Evolutionary conservation across 2,329 filamentous ascomycete species (phyloP), one percentile per base, ranked within the genome.

Genomic region (Alternaria arborescens): DNA sequence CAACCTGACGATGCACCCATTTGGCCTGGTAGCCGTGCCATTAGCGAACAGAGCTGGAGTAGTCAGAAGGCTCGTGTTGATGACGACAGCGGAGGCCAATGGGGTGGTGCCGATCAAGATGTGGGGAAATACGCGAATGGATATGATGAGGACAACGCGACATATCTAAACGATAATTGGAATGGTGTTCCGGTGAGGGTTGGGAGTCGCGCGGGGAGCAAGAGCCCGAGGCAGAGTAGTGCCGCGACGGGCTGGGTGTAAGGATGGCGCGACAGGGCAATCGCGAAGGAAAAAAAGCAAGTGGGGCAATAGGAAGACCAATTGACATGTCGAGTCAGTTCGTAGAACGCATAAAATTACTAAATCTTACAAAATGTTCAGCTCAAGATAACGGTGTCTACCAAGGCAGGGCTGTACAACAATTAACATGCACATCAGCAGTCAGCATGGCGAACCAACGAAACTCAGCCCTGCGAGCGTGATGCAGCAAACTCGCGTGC

Each of bases 161-260:
- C 65, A 32, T 71, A 69, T 64, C 50, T 66, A 20, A 72, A 72
- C 38, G 65, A 66, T 7, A 64, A 55, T 41, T 69, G 64, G 66
- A 64, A 65, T 22, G 65, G 67, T 2, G 55, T 63, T 40, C 63
- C 53, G 34, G 68, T 68, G 12, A 41, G 69, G 20, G 65, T 70
- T 28, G 63, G 58, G 28, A 62, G 57, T 52, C 30, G 58, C 30
- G 50, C 53, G 43, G 43, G 36, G 28, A 51, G 47, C 14, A n/a
- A 11, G 34, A 34, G 34, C 11, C 44, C 34, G 8, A 48, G 47
- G 40, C 51, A 50, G 24, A 55, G 57, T 46, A 53, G 60, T 22
- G 44, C 38, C 10, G 18, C 38, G 18, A 11, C 14, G 32, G 59
- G 64, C 16, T 64, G 58, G 64, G 54, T 54, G 11, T 47, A 55